phyloP scores from a whole-genome alignment of 805 yeast species.

The Myxozyma geophila region DNA sequence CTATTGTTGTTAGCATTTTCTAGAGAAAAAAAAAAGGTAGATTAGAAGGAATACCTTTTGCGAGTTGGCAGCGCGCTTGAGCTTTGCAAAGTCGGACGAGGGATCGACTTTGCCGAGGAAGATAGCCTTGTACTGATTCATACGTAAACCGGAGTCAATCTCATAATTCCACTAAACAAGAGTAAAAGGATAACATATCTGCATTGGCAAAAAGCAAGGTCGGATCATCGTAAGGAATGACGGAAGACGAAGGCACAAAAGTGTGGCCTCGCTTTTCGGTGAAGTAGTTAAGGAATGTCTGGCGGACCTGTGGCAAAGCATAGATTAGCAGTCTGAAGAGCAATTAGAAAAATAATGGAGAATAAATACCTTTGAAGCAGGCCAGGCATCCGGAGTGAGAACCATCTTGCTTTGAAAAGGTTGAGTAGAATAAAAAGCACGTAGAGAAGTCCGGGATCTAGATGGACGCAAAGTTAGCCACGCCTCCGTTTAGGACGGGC shows the following conservation, averaged over 20 bases:
- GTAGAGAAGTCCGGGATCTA: neutral
- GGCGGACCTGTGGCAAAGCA: slow-evolving; percentile 59
- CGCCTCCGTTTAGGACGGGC: neutral
- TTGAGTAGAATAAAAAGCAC: slow-evolving; percentile 4
- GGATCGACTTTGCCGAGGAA: slow-evolving; percentile 98
- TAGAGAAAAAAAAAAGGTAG: neutral
- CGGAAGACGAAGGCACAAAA: slow-evolving; percentile 90
- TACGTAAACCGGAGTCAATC: slow-evolving; percentile 43
- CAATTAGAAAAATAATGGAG: neutral
- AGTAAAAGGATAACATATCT: slow-evolving; percentile 52
- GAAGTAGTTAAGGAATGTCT: slow-evolving; percentile 84
- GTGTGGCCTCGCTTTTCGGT: slow-evolving; percentile 66
- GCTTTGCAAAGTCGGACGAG: slow-evolving; percentile 76
- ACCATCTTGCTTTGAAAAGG: slow-evolving; percentile 7
- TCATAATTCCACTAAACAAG: neutral
- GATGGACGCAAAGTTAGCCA: neutral
- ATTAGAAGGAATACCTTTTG: slow-evolving; percentile 59
- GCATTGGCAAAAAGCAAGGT: slow-evolving; percentile 96
- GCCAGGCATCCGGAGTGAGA: slow-evolving; percentile 30
- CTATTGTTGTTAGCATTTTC: slow-evolving; percentile 21
- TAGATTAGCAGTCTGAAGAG: neutral
- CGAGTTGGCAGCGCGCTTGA: slow-evolving; percentile 91
- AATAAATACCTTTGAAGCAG: slow-evolving; percentile 27
- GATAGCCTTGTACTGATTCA: slow-evolving; percentile 98
- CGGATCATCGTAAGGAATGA: slow-evolving; percentile 97